Evolutionary conservation across 306 rosid species (phyloP), one percentile per base, ranked within the genome.

Genomic region (Betula pendula): DNA sequence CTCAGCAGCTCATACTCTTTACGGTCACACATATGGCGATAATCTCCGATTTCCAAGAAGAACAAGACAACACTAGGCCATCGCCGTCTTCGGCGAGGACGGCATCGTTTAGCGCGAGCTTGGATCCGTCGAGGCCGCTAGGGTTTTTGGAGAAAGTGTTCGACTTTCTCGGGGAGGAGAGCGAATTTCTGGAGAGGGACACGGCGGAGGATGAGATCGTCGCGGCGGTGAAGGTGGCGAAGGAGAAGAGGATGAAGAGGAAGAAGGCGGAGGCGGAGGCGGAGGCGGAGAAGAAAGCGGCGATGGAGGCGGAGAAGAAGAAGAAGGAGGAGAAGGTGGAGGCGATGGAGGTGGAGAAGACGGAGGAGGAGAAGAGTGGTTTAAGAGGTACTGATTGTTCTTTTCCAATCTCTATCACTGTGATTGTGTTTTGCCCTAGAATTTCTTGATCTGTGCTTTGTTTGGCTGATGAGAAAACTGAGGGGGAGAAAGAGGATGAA

Each of bases 121-220:
- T 94, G n/a, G 96, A 94, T 75, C 90, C 85, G 12, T 84, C 89
- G 12, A 90, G 83, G 3, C 91, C 98, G 5, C 55, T 81, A 6
- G 87, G 81, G 48, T 88, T 91, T 75, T 71, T 94, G 10, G 82
- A 91, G 81, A 79, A 58, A 58, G 90, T 75, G 4, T 79, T 94
- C 66, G 91, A 94, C 2, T 91, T 91, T 85, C 77, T 93, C 87
- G 83, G 88, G 82, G 85, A 80, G 29, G 88, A 91, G 81, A 88
- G 89, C 80, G 90, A 91, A 29, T 94, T 84, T 25, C 79, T 94
- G 11, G 66, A 45, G n/a, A 71, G 59, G n/a, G 87, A 78, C 3
- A 33, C 84, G 4, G 90, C 88, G 25, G 93, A 85, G 82, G 86
- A 77, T 65, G 84, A 82, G 68, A 55, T 94, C 45, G 31, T 56